A percentile compares a stretch with the other conserved stretches of the same genome.
Evolutionary conservation across 108 stramenopile species (phyloP).

Genomic region (Epipyxis sp.): DNA sequence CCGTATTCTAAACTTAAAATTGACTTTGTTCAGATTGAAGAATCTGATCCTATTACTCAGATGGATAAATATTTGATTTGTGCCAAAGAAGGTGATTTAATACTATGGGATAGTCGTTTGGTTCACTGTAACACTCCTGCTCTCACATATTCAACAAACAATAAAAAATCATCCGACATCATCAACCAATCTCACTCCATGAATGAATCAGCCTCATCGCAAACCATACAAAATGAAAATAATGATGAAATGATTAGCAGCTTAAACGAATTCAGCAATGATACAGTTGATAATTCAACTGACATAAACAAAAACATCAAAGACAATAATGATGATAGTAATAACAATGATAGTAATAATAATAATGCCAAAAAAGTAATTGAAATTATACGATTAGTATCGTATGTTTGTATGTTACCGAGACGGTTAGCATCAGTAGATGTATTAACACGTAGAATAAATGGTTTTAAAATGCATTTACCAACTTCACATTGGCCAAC

Average conservation of each 20-base stretch:
- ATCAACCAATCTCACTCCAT: no score
- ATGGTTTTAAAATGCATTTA: not conserved
- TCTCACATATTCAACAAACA: not conserved
- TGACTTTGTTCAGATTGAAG: not conserved
- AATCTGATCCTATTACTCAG: not conserved
- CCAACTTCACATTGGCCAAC: not conserved
- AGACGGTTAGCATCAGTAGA: not conserved
- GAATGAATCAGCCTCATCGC: no score
- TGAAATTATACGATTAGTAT: conserved; percentile 5
- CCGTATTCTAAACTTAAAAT: not conserved
- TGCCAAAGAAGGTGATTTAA: conserved; percentile 7
- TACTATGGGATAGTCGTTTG: conserved; percentile 8
- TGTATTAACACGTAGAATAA: not conserved
- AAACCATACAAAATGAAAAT: no score
- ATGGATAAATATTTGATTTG: not conserved
- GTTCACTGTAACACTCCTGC: conserved; percentile 19
- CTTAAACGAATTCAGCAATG: no score
- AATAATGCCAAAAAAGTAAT: not conserved
- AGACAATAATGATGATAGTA: no score
- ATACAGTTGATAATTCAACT: no score
- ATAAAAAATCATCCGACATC: no score
- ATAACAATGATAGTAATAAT: not conserved
- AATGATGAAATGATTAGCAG: no score
- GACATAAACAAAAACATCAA: no score
- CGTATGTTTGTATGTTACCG: conserved; percentile 16